A percentile compares a stretch with the other conserved stretches of the same genome.
phyloP scores from a whole-genome alignment of 371 early-diverging fungal species.

The Syncephalastrum sp. region DNA sequence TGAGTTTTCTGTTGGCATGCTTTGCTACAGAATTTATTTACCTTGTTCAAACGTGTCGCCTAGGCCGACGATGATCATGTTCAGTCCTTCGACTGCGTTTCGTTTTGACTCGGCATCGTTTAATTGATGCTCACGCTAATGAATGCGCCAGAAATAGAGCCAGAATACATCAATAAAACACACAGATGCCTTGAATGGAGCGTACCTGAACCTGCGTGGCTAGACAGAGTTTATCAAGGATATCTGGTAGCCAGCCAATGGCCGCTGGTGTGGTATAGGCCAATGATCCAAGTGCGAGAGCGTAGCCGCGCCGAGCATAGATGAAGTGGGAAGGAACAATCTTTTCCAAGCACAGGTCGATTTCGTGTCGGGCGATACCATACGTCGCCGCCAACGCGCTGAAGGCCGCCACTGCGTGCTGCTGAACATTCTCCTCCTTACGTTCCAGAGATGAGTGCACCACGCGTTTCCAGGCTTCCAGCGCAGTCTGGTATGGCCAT shows the following conservation, averaged over 20 bases:
- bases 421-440: conserved; percentile 70
- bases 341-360: conserved; percentile 27
- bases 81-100: conserved; percentile 63
- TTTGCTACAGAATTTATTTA: conserved; percentile 13
- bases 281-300: conserved; percentile 65
- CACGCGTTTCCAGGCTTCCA: conserved; percentile 50
- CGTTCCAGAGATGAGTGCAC: conserved; percentile 62
- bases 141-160: conserved; percentile 2
- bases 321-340: conserved; percentile 36
- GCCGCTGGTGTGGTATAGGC: conserved; percentile 23
- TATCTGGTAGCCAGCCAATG: conserved; percentile 23
- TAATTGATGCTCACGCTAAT: conserved; percentile 31
- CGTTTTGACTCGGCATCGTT: conserved; percentile 71
- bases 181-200: neutral
- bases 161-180: conserved; percentile 4
- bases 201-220: conserved; percentile 33
- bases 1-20: neutral
- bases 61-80: conserved; percentile 35
- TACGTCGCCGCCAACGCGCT: conserved; percentile 45
- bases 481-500: conserved; percentile 35
- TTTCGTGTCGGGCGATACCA: conserved; percentile 33
- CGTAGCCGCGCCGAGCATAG: conserved; percentile 63
- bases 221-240: conserved; percentile 24
- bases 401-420: conserved; percentile 59
- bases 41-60: conserved; percentile 42